Percentiles rank a stretch among this genome's conserved stretches.
phyloP scores from a whole-genome alignment of 2,329 filamentous ascomycete genomes.

The Lachnellula subtilissima region DNA sequence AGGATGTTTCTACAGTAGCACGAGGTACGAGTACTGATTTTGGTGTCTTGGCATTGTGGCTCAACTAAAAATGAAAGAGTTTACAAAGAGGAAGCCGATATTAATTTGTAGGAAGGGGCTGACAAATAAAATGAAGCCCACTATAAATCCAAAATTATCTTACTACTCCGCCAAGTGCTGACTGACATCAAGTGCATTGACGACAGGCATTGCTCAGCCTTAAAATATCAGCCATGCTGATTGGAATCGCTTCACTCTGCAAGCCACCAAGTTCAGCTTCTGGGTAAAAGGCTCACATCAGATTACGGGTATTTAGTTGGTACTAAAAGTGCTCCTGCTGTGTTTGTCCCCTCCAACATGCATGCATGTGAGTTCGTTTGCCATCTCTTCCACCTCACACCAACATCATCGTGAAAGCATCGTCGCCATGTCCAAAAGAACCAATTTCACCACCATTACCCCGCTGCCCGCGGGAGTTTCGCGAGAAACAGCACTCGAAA shows the following conservation, averaged over 20 bases:
- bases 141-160: too few relatives aligned
- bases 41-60: too few relatives aligned
- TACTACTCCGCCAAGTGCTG: too few relatives aligned
- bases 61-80: too few relatives aligned
- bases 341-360: neutral
- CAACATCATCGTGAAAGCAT: neutral
- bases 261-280: neutral
- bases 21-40: too few relatives aligned
- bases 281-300: neutral
- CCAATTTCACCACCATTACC: conserved; percentile 70
- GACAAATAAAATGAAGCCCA: too few relatives aligned
- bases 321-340: too few relatives aligned
- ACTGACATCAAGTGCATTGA: too few relatives aligned
- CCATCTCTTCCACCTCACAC: neutral
- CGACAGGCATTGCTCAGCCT: too few relatives aligned
- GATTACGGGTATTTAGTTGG: neutral
- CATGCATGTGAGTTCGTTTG: neutral
- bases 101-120: too few relatives aligned
- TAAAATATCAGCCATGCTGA: neutral
- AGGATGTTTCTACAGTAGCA: too few relatives aligned
- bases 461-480: conserved; percentile 65
- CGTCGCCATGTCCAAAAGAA: conserved; percentile 57
- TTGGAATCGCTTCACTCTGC: neutral
- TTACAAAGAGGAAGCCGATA: too few relatives aligned
- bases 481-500: conserved; percentile 64